Conservation (phyloP, 371 early-diverging fungal species). For the Syncephalastrum contaminatum region DNA sequence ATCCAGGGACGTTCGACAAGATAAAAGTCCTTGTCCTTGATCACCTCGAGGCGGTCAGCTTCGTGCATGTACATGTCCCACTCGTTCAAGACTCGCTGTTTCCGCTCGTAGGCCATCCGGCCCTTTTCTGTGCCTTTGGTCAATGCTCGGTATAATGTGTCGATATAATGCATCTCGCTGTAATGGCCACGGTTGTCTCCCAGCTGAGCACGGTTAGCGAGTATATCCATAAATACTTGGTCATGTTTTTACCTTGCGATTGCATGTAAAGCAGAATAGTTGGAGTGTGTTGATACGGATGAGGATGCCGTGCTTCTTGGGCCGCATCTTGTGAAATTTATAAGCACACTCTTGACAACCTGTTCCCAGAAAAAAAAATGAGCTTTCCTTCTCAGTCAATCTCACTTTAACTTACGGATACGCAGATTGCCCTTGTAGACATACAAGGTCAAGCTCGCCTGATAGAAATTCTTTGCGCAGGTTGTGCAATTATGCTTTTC, state of each 20-base stretch:
- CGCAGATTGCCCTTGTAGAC: conserved; percentile 42
- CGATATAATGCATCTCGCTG: conserved; percentile 42
- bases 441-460: conserved; percentile 22
- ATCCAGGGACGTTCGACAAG: conserved; percentile 46
- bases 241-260: conserved; percentile 30
- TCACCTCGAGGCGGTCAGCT: conserved; percentile 28
- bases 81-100: conserved; percentile 39
- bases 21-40: conserved; percentile 25
- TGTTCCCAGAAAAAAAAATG: conserved; percentile 6
- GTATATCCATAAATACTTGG: background rate
- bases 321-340: conserved; percentile 33
- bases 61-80: conserved; percentile 30
- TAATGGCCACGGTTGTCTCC: conserved; percentile 47
- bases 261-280: conserved; percentile 47
- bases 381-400: background rate
- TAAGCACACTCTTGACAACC: conserved; percentile 50
- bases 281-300: conserved; percentile 44
- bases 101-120: conserved; percentile 24
- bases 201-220: conserved; percentile 14
- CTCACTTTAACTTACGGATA: conserved; percentile 22
- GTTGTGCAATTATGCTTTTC: conserved; percentile 38
- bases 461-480: conserved; percentile 30
- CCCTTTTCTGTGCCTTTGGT: conserved; percentile 41
- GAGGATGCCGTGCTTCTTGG: conserved; percentile 41
- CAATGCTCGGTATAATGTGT: conserved; percentile 25